Conservation (phyloP, 129 eudicot species). For the Oenanthe sinensis region DNA sequence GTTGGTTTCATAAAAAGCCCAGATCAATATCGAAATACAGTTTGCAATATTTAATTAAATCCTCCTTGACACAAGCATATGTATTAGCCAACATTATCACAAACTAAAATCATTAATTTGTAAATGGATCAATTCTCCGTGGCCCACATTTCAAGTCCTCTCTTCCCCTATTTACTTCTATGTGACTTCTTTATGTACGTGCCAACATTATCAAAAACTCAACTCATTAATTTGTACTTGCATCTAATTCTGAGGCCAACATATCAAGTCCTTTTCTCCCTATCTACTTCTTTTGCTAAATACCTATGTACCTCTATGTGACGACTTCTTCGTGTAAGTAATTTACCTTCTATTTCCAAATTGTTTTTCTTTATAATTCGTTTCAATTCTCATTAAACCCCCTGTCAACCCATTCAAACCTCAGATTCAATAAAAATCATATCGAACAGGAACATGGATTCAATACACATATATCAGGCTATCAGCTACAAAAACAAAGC, state of each 20-base stretch:
- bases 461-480: background rate
- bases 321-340: background rate
- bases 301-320: no score
- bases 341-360: background rate
- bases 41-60: no score
- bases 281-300: no score
- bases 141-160: background rate
- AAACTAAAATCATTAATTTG: background rate
- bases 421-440: background rate
- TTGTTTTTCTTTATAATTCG: no score
- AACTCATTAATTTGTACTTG: no score
- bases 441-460: background rate
- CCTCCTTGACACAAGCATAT: background rate
- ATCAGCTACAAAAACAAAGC: background rate
- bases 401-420: background rate
- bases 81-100: background rate
- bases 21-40: no score
- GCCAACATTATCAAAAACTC: no score
- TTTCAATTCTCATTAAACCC: background rate
- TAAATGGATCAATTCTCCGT: background rate
- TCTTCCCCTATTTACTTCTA: background rate
- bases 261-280: no score
- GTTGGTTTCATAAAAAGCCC: no score
- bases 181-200: background rate
- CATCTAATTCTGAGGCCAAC: background rate